Base-by-base conservation (phyloP, 495 filamentous ascomycete species). In the Aspergillus incahuasiensis region DNA sequence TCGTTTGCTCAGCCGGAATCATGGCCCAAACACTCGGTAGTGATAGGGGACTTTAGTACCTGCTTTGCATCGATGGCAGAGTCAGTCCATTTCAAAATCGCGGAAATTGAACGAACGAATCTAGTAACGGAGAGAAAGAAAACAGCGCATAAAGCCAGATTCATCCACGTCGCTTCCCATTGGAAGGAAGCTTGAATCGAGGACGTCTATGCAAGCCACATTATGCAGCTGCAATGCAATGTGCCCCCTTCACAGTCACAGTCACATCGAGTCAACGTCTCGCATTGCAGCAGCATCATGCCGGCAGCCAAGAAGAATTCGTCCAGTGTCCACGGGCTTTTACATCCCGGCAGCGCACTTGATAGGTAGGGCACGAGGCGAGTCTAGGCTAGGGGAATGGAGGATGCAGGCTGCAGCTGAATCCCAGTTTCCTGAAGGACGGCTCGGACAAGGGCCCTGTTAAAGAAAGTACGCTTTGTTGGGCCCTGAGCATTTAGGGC, bases 141-240 rank as follows among this genome's bases (percentile, higher is more conserved):
- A 38, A 38, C 46, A 49, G 22, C 46, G 35, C 16, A 49, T 4
- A 48, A 49, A 38, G 46, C 11, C 3, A 49, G 46, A 49, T 38
- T 32, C 46, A 38, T 34, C 9, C 0, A 9, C 21, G 15, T 6
- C 3, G 6, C 4, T 8, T 11, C 16, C 15, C 30, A 35, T 35
- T 49, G 28, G 28, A 38, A 49, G 43, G 2, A 45, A 28, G 8
- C 8, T 24, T n/a, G 21, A 21, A 34, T 21, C 30, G 25, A 49
- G 34, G 32, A 49, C 30, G 28, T 16, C n/a, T 5, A 35, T 35
- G 46, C 46, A 49, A 49, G 46, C 46, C 46, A 49, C 46, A 49
- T 19, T 11, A 49, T 25, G 43, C 43, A 46, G n/a, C 46, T 49
- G 46, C 46, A 49, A 49, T 38, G 46, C 46, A 49, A 38, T 35